These are phyloP conservation scores for Irpex sp. DNA, from an alignment of 1,284 basidiomycete species.

Conservation along the genomic window DNA sequence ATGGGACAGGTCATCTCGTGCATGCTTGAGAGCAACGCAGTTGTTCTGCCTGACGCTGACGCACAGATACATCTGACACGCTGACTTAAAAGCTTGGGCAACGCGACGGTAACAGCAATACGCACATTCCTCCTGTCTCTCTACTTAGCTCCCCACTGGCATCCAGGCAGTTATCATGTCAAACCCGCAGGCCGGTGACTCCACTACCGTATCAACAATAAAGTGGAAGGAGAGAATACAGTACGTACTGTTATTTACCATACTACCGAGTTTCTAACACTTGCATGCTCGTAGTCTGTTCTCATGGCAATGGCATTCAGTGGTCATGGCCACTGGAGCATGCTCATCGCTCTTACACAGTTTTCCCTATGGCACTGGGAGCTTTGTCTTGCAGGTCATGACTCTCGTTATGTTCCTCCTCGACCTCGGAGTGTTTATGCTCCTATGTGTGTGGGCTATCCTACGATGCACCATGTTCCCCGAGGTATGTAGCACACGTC, in stretches of 20 bases:
- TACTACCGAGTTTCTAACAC: background rate
- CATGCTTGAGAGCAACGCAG: background rate
- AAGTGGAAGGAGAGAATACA: slow-evolving; percentile 12
- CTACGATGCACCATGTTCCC: slow-evolving; percentile 44
- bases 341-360: slow-evolving; percentile 28
- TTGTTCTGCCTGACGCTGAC: background rate
- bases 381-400: slow-evolving; percentile 20
- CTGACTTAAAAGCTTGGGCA: background rate
- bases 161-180: background rate
- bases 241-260: slow-evolving; percentile 1
- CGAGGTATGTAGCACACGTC: slow-evolving; percentile 13
- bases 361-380: slow-evolving; percentile 29
- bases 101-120: background rate
- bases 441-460: slow-evolving; percentile 32
- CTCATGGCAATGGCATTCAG: slow-evolving; percentile 35
- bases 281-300: slow-evolving; percentile 25
- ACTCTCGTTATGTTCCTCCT: slow-evolving; percentile 40
- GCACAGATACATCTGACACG: background rate
- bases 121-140: background rate
- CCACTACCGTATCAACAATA: background rate
- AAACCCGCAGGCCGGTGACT: background rate
- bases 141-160: background rate
- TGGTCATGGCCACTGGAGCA: slow-evolving; percentile 35
- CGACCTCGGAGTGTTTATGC: slow-evolving; percentile 41
- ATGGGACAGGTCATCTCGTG: background rate